Conservation (phyloP, 2,329 filamentous ascomycete genomes). For the Scorias spongiosa region DNA sequence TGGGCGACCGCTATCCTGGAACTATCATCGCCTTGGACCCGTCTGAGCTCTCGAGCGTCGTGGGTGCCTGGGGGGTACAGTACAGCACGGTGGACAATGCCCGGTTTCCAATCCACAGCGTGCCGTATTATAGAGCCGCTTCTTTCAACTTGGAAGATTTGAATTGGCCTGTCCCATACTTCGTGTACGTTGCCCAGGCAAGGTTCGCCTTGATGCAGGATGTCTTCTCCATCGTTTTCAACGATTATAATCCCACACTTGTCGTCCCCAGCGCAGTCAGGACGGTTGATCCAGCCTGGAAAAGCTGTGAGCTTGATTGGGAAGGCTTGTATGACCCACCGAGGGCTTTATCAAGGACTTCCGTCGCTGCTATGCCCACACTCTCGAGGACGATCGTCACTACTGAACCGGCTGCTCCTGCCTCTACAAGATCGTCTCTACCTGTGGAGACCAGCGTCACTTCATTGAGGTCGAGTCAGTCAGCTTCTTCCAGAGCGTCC, state of each 20-base stretch:
- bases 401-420: neutral
- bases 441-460: neutral
- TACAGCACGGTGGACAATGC: conserved; percentile 2
- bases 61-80: neutral
- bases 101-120: conserved; percentile 4
- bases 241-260: conserved; percentile 5
- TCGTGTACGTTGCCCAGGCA: conserved; percentile 5
- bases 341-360: conserved; percentile 1
- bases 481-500: neutral
- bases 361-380: neutral
- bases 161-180: conserved; percentile 2
- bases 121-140: conserved; percentile 3
- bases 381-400: neutral
- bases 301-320: conserved; percentile 5
- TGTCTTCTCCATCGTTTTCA: conserved; percentile 4
- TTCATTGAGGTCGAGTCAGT: neutral
- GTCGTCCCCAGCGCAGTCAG: conserved; percentile 4
- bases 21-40: conserved; percentile 6
- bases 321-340: conserved; percentile 8
- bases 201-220: neutral
- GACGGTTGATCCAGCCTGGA: conserved; percentile 6
- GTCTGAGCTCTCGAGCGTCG: conserved; percentile 3
- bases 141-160: conserved; percentile 3
- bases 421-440: neutral
- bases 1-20: conserved; percentile 3